Conservation (phyloP, 2,329 filamentous ascomycete genomes). For the Sarocladium kiliense region DNA sequence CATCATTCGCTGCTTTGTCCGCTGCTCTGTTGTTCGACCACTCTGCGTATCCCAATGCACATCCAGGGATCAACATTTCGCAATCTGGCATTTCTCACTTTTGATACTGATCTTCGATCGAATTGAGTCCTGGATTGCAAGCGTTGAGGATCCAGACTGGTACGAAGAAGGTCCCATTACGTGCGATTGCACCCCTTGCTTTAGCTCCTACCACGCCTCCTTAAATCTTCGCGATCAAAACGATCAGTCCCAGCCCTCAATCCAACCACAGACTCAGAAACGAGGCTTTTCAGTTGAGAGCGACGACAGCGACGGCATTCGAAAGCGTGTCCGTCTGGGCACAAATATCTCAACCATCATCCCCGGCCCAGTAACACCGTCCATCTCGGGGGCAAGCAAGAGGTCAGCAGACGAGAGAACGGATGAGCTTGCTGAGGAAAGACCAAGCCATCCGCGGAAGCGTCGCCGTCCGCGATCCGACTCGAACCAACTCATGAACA, state of each 20-base stretch:
- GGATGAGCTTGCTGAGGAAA: background rate
- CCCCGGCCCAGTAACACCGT: background rate
- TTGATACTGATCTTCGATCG: background rate
- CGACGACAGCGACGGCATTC: background rate
- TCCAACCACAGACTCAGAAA: too few species aligned
- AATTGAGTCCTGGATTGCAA: background rate
- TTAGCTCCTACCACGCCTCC: background rate
- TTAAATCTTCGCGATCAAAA: background rate
- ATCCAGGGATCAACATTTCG: background rate
- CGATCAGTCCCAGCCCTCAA: background rate
- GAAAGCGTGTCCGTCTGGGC: background rate
- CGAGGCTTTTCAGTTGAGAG: background rate
- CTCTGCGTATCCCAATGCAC: background rate
- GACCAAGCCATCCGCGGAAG: background rate
- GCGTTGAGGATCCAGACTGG: background rate
- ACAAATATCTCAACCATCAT: too few species aligned
- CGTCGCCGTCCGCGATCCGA: background rate
- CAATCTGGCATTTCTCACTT: background rate
- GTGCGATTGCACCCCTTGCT: background rate
- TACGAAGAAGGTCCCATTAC: background rate
- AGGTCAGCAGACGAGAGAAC: background rate
- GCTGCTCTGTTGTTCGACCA: too few species aligned
- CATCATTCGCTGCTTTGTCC: too few species aligned
- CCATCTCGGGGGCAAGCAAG: background rate
- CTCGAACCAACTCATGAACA: too few species aligned